These are phyloP conservation scores for Rhizopogon vinicolor DNA, from an alignment of 768 basidiomycete genomes.

Conservation along the genomic window DNA sequence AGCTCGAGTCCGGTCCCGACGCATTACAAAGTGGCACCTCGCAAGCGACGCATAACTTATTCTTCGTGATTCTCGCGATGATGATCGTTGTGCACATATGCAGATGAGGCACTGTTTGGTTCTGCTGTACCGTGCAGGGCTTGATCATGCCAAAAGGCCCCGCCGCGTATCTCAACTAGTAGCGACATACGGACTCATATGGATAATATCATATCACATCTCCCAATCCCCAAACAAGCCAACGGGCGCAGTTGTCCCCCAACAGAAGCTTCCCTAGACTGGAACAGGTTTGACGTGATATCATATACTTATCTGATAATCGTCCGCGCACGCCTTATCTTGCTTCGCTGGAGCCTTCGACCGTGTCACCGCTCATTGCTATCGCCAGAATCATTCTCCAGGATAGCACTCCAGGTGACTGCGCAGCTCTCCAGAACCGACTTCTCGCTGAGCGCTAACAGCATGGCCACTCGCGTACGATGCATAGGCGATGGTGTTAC, in stretches of 20 bases:
- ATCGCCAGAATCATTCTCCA: not conserved
- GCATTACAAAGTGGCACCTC: not conserved
- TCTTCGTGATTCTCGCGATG: not conserved
- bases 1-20: not conserved
- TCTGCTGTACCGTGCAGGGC: not conserved
- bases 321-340: not conserved
- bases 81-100: not conserved
- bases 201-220: not conserved
- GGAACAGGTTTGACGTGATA: not conserved
- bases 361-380: not conserved
- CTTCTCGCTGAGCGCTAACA: slow-evolving; percentile 42
- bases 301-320: not conserved
- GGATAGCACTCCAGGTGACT: slow-evolving; percentile 35
- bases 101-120: not conserved
- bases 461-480: slow-evolving; percentile 42
- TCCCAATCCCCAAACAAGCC: not conserved
- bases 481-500: slow-evolving; percentile 28
- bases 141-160: too few relatives aligned
- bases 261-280: not conserved
- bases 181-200: not conserved
- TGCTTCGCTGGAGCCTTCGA: not conserved
- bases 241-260: not conserved
- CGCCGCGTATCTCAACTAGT: not conserved
- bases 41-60: not conserved
- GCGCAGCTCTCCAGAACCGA: slow-evolving; percentile 52